Evolutionary conservation across 2,329 filamentous ascomycete genomes (phyloP).

Genomic region (Colletotrichum endophyticum): DNA sequence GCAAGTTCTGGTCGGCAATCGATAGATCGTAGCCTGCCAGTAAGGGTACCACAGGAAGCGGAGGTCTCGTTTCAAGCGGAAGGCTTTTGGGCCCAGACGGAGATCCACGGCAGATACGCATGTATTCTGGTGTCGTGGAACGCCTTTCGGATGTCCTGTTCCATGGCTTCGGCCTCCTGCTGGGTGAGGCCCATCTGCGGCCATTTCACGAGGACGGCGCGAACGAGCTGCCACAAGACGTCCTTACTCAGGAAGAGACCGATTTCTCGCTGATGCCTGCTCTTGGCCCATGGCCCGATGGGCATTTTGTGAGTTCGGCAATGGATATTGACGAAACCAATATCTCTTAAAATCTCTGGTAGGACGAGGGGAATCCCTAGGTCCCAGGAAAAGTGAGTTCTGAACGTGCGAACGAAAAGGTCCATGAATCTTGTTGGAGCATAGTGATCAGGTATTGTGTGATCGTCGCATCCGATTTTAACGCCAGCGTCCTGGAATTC

Average conservation of each 20-base stretch:
- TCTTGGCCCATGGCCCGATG: conserved; percentile 42
- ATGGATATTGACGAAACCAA: conserved; percentile 39
- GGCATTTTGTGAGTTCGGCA: conserved; percentile 34
- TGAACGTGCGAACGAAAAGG: conserved; percentile 35
- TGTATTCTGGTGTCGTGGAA: conserved; percentile 37
- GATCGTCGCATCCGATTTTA: conserved; percentile 36
- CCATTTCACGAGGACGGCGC: conserved; percentile 35
- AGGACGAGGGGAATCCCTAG: conserved; percentile 32
- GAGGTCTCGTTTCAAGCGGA: background rate
- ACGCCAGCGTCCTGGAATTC: conserved; percentile 41
- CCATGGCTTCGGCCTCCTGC: conserved; percentile 36
- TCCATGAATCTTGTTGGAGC: conserved; percentile 30
- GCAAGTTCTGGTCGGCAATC: background rate
- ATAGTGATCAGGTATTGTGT: conserved; percentile 20
- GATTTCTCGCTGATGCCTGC: conserved; percentile 37
- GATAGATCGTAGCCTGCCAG: background rate
- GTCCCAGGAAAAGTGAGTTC: conserved; percentile 38
- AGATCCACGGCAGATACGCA: conserved; percentile 38
- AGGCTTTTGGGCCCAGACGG: conserved; percentile 44
- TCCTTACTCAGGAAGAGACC: conserved; percentile 39
- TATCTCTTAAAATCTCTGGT: conserved; percentile 29
- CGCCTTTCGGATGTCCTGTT: conserved; percentile 32
- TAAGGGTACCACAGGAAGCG: background rate
- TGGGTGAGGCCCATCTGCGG: conserved; percentile 33
- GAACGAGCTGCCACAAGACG: conserved; percentile 36